Evolutionary conservation across 2,329 filamentous ascomycete species (phyloP), one percentile per base, ranked within the genome.

Genomic region (Chrysoporthe austroafricana): DNA sequence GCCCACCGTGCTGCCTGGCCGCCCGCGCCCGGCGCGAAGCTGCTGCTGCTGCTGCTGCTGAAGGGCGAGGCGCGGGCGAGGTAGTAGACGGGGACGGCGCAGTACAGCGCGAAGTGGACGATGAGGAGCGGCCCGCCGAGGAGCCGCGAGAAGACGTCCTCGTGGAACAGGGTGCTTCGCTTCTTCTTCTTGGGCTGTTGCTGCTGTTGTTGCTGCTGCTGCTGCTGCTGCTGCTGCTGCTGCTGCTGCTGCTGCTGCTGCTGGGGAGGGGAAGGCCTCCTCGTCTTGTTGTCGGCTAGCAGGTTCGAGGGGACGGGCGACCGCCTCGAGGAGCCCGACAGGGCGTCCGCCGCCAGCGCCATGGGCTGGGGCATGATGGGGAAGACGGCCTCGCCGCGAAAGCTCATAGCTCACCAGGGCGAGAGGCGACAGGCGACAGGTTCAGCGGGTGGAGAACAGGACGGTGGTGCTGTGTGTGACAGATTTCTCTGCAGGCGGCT

Each of bases 311-410:
- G 68, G 39, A 21, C 39, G 21, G 62, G 65, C 9, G 68, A 46
- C 43, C 32, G 57, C 59, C 58, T 32, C 9, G 61, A 14, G 36
- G 68, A 32, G 58, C 65, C 65, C 8, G 66, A 56, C 14, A 67
- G 48, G 4, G 68, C 66, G 21, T 64, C 63, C 4, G 63, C 62
- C n/a, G 68, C 65, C 58, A 69, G 62, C 68, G 68, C 65, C 52
- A 69, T 65, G n/a, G 68, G 68, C 65, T 63, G 65, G 52, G 68
- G 65, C 1, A 68, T 69, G 58, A 69, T 43, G 14, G 65, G 68
- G 6, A 69, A 65, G 59, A 60, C 46, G 5, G 65, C 21, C 21
- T 59, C 58, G 36, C 43, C 32, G 44, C 6, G 68, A 9, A 59
- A 69, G 6, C 36, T 63, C 68, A 69, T 69, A 69, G 39, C 46